Percentiles rank a stretch among this genome's conserved stretches.
These are phyloP conservation scores for Stachybotrys chartarum DNA, from an alignment of 2,329 filamentous ascomycete genomes.

Conservation along the genomic window DNA sequence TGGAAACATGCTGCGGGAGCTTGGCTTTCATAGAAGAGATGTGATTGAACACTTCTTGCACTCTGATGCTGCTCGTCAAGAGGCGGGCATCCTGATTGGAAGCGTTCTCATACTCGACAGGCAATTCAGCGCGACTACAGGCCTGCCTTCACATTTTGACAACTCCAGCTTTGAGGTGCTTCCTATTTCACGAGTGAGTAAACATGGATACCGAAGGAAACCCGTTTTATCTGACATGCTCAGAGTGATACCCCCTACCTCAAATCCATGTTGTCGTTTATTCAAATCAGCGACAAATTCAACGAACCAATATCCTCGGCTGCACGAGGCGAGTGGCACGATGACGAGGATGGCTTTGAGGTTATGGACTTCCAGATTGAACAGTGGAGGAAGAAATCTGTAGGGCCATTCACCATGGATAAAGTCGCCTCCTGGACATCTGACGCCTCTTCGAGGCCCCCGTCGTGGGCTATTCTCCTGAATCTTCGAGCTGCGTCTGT, in stretches of 20 bases:
- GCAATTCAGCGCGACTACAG: constrained; percentile 9
- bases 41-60: constrained; percentile 10
- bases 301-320: constrained; percentile 8
- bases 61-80: constrained; percentile 1
- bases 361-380: constrained; percentile 20
- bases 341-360: constrained; percentile 18
- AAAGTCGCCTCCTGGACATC: neutral
- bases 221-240: neutral
- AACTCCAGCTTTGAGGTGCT: constrained; percentile 5
- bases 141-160: constrained; percentile 9
- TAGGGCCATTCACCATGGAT: constrained; percentile 4
- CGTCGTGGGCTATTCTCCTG: neutral
- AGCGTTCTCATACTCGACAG: constrained; percentile 9
- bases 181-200: neutral
- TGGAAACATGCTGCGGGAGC: constrained; percentile 17
- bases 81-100: constrained; percentile 4
- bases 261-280: constrained; percentile 10
- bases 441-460: neutral
- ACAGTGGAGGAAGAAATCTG: constrained; percentile 16
- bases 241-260: constrained; percentile 7
- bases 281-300: constrained; percentile 13
- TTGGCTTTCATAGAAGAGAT: constrained; percentile 17
- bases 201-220: neutral
- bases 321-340: constrained; percentile 7
- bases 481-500: neutral